Evolutionary conservation across 805 yeast species (phyloP).

Genomic region (Wickerhamomyces subpelliculosus): DNA sequence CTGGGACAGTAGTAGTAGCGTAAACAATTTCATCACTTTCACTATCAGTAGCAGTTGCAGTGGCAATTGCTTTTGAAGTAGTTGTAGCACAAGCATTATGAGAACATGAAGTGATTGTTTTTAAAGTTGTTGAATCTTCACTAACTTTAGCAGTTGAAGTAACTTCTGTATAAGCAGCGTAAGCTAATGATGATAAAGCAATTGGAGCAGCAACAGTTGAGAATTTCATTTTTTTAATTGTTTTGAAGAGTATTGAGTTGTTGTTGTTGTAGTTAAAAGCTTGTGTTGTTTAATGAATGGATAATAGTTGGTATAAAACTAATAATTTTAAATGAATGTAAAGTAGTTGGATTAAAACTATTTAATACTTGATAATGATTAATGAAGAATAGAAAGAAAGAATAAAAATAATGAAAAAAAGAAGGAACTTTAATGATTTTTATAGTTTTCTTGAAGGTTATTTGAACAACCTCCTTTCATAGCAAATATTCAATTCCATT

Average conservation of each 20-base stretch:
- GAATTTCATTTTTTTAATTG: slow-evolving; percentile 25
- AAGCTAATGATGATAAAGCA: slow-evolving; percentile 17
- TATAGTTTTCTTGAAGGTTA: background rate
- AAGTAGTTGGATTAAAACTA: slow-evolving; percentile 11
- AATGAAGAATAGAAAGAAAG: background rate
- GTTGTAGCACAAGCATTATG: slow-evolving; percentile 12
- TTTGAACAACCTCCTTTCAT: too few species aligned
- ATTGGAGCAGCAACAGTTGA: slow-evolving; percentile 15
- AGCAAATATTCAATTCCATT: too few species aligned
- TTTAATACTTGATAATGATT: too few species aligned
- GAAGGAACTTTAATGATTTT: background rate
- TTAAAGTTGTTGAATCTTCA: slow-evolving; percentile 12
- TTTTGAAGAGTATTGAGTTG: too few species aligned
- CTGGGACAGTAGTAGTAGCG: slow-evolving; percentile 13
- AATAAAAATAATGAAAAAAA: background rate
- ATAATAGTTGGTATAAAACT: too few species aligned
- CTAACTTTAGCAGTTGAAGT: slow-evolving; percentile 15
- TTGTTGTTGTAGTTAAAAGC: slow-evolving; percentile 2
- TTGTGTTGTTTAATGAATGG: slow-evolving; percentile 1
- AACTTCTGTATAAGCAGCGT: slow-evolving; percentile 20
- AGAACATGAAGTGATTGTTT: slow-evolving; percentile 24
- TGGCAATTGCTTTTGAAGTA: slow-evolving; percentile 10
- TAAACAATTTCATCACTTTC: slow-evolving; percentile 11
- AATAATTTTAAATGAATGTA: slow-evolving; percentile 14
- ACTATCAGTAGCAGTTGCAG: slow-evolving; percentile 12